Base-by-base conservation (phyloP, 176 grass and related monocot genomes). In the Tuctoria greenei region DNA sequence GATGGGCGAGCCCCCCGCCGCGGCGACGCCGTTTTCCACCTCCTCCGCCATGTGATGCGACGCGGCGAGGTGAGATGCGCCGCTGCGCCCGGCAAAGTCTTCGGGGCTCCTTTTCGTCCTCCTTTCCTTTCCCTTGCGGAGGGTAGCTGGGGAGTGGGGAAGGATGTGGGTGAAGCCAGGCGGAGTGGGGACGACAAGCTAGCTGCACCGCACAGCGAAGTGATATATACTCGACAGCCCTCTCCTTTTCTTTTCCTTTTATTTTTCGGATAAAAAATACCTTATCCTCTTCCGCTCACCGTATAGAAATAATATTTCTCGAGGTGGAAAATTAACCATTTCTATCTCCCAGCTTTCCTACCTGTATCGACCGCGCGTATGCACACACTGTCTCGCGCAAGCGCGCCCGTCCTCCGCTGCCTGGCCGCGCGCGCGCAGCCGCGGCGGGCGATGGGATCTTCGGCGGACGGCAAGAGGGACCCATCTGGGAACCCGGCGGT, bases 211-310 rank as follows among this genome's bases (percentile, higher is more conserved):
- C 74, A 54, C 75, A 75, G 80, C 69, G 75, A 83, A 64, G 69
- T 88, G 75, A 88, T 87, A 87, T 77, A 54, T 34, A 87, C 68
- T 68, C 74, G 85, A 87, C 80, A 79, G 67, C 67, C 82, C 73
- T 54, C 57, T 61, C 12, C 17, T 6, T 47, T 28, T 21, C 16
- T 23, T 67, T 18, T 27, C 28, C 39, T 13, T 23, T 62, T 37
- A 1, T 36, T 49, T 36, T 7, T 8, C 16, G 25, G 23, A 4
- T 18, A 31, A 31, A 31, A 72, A 71, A 65, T 70, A 69, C 61
- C 67, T 72, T 87, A 87, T 87, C 79, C 85, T 39, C 54, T 87
- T 87, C 79, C 85, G 28, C 54, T 87, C 39, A 31, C 3, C 14
- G 24, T 31, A 60, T 82, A 14, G 51, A 43, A 40, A 35, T n/a